phyloP scores from a whole-genome alignment of 2,329 filamentous ascomycete genomes.

The Phialocephala sp. region DNA sequence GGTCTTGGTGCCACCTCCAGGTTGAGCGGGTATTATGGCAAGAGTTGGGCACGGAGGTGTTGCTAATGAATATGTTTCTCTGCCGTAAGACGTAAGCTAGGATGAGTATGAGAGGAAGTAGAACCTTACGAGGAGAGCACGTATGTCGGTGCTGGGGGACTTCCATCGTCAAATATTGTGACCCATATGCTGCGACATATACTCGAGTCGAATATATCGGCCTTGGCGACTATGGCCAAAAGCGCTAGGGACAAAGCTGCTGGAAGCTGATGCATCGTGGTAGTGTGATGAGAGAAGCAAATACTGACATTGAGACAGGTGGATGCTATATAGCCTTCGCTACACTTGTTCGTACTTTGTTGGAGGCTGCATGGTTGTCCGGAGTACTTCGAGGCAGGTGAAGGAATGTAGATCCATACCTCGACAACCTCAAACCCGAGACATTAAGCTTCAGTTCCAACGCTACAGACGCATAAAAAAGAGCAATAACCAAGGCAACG shows the following conservation, averaged over 20 bases:
- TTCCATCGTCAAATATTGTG: neutral
- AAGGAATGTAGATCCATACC: neutral
- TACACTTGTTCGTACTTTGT: neutral
- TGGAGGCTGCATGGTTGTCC: neutral
- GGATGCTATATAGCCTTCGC: neutral
- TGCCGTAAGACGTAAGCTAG: neutral
- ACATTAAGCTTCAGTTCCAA: no score
- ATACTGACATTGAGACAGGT: neutral
- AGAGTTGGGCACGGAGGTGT: neutral
- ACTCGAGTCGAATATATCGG: neutral
- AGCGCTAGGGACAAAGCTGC: neutral
- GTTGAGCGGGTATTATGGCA: neutral
- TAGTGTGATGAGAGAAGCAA: neutral
- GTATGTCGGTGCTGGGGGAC: neutral
- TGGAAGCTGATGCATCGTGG: neutral
- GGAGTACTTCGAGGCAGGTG: no score
- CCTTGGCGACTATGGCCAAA: neutral
- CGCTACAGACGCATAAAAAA: no score
- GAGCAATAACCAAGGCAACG: no score
- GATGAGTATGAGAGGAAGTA: neutral
- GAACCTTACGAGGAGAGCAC: neutral
- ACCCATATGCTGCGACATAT: neutral
- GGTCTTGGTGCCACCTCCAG: neutral
- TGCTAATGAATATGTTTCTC: neutral
- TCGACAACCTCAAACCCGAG: no score